phyloP scores from a whole-genome alignment of 257 asterid species.

The Haberlea rhodopensis region DNA sequence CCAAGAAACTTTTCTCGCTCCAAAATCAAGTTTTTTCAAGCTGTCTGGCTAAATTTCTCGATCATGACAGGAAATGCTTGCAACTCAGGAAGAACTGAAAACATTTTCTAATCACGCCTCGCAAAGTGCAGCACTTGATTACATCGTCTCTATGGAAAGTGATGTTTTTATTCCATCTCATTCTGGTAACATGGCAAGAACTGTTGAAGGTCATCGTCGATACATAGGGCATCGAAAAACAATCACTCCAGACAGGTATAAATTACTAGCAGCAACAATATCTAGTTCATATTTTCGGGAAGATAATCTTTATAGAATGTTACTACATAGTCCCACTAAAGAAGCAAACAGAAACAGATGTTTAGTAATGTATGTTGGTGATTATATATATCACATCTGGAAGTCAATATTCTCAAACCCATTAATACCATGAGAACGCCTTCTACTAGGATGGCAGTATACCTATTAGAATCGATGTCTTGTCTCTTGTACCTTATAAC shows the following conservation, averaged over 20 bases:
- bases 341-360: neutral
- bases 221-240: slow-evolving; percentile 79
- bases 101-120: slow-evolving; percentile 70
- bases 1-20: slow-evolving; percentile 1
- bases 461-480: neutral
- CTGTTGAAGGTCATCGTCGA: slow-evolving; percentile 94
- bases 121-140: slow-evolving; percentile 92
- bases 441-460: too few species aligned
- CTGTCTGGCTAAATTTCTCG: slow-evolving; percentile 22
- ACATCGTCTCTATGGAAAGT: slow-evolving; percentile 72
- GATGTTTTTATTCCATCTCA: slow-evolving; percentile 88
- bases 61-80: slow-evolving; percentile 82
- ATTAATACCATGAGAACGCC: too few species aligned
- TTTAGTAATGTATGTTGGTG: too few species aligned
- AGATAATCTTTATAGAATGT: slow-evolving; percentile 1
- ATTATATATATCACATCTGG: too few species aligned
- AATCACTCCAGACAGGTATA: slow-evolving; percentile 82
- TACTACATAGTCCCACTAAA: slow-evolving; percentile 12
- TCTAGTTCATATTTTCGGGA: too few species aligned
- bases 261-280: neutral
- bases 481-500: neutral
- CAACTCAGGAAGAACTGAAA: slow-evolving; percentile 60
- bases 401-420: too few species aligned
- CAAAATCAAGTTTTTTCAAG: slow-evolving; percentile 23
- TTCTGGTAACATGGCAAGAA: slow-evolving; percentile 94